phyloP scores from a whole-genome alignment of 768 basidiomycete species.

The Xanthoconium purpureum region DNA sequence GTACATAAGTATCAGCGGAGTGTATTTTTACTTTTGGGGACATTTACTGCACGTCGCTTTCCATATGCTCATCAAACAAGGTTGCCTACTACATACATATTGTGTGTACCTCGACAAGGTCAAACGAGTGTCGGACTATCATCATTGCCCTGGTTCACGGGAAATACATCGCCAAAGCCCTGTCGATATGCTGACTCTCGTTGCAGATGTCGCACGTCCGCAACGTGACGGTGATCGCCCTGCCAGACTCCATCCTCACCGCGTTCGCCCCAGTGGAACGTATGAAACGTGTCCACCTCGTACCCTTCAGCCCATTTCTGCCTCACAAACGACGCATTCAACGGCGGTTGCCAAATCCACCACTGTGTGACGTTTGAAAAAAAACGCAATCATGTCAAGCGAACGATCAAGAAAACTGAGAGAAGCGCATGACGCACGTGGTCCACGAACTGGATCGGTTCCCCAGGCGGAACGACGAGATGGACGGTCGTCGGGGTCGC shows the following conservation, averaged over 20 bases:
- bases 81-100: too few species aligned
- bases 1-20: background rate
- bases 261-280: slow-evolving; percentile 48
- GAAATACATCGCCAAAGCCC: slow-evolving; percentile 28
- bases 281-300: slow-evolving; percentile 52
- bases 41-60: background rate
- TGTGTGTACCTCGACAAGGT: background rate
- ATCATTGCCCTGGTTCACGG: background rate
- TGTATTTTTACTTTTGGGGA: background rate
- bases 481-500: slow-evolving; percentile 46
- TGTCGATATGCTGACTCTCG: slow-evolving; percentile 41
- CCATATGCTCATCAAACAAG: background rate
- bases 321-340: slow-evolving; percentile 45
- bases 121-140: background rate
- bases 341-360: slow-evolving; percentile 49
- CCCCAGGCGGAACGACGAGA: slow-evolving; percentile 37
- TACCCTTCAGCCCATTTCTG: slow-evolving; percentile 43
- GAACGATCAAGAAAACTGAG: too few species aligned
- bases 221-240: slow-evolving; percentile 33
- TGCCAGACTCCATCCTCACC: slow-evolving; percentile 35
- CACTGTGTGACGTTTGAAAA: slow-evolving; percentile 25
- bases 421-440: slow-evolving; percentile 34
- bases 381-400: background rate
- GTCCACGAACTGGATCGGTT: slow-evolving; percentile 46
- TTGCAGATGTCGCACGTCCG: slow-evolving; percentile 36